phyloP scores from a whole-genome alignment of 1,284 basidiomycete genomes.

The Trichosporon sp. region DNA sequence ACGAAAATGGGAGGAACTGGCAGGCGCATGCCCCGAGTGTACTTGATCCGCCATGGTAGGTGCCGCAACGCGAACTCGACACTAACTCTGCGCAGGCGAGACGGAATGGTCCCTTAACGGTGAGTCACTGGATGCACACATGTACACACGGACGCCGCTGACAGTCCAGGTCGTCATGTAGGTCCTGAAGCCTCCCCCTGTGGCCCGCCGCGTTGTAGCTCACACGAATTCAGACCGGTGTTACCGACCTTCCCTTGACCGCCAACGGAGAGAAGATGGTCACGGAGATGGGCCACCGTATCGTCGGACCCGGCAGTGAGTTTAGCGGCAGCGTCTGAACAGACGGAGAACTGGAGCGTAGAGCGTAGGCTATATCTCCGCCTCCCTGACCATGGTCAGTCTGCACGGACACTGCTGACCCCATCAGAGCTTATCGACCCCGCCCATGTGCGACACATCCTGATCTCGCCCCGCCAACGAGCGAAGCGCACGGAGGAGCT shows the following conservation, averaged over 20 bases:
- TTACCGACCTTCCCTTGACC: slow-evolving; percentile 80
- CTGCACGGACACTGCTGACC: background rate
- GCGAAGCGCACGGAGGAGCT: slow-evolving; percentile 81
- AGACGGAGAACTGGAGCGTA: background rate
- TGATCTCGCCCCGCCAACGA: slow-evolving; percentile 77
- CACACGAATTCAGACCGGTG: slow-evolving; percentile 64
- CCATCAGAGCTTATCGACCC: slow-evolving; percentile 70
- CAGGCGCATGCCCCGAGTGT: slow-evolving; percentile 50
- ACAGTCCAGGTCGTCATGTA: slow-evolving; percentile 63
- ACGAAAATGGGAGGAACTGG: slow-evolving; percentile 5
- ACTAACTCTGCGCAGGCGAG: slow-evolving; percentile 58
- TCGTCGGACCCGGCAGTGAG: slow-evolving; percentile 74
- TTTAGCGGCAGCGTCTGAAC: slow-evolving; percentile 12
- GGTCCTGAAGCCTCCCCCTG: slow-evolving; percentile 20
- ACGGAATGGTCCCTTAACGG: slow-evolving; percentile 93
- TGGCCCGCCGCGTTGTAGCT: background rate
- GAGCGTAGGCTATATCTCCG: background rate
- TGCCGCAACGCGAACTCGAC: background rate
- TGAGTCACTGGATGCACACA: slow-evolving; percentile 17
- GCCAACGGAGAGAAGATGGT: slow-evolving; percentile 71
- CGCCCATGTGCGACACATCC: slow-evolving; percentile 66
- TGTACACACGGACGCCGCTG: background rate
- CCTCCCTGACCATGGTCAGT: background rate
- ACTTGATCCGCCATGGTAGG: slow-evolving; percentile 48
- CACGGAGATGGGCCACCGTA: slow-evolving; percentile 58